Base-by-base conservation (phyloP, 2,329 filamentous ascomycete genomes). In the Didymella arachidicola region DNA sequence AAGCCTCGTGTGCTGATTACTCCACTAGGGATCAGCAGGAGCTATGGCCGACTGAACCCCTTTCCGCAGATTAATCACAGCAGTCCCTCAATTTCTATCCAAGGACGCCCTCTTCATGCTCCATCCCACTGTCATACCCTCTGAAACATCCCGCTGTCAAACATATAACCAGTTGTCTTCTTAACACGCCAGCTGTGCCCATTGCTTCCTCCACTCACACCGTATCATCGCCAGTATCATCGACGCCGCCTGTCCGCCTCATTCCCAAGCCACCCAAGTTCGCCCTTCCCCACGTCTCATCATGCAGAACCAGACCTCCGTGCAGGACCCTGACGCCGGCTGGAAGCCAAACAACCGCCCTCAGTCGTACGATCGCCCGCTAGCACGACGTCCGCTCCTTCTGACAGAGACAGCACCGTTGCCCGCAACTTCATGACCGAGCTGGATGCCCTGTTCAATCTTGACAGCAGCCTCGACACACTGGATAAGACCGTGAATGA, bases 361-460 rank as follows among this genome's bases (percentile, higher is more conserved):
- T 66, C 90, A 94, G 81, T 95, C 92, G 91, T 95, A 83, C 78
- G 91, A 63, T 58, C 60, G 55, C 62, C 67, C 64, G 65, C 63
- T 68, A 65, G 59, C 60, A 62, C 65, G 59, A 53, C 61, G 60
- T 61, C 65, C 60, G 44, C 57, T 22, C 30, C 43, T 57, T 60
- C 72, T 75, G 61, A 74, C 68, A 47, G 73, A 67, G 57, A 45
- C 78, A 97, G 93, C 64, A 95, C 91, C 61, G 88, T 97, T 78
- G 93, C 93, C 53, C 89, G 87, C 69, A 92, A 90, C 74, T 97
- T 97, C 80, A 94, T 92, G 59, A 83, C 87, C 43, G 91, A 94
- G 76, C 83, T 97, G 61, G 90, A 94, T 82, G 89, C 92, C 75
- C 89, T 96, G 68, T 97, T 97, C 82, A 89, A 90, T 72, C 88